These are phyloP conservation scores for Parathielavia appendiculata DNA, from an alignment of 495 filamentous ascomycete species.

Conservation along the genomic window DNA sequence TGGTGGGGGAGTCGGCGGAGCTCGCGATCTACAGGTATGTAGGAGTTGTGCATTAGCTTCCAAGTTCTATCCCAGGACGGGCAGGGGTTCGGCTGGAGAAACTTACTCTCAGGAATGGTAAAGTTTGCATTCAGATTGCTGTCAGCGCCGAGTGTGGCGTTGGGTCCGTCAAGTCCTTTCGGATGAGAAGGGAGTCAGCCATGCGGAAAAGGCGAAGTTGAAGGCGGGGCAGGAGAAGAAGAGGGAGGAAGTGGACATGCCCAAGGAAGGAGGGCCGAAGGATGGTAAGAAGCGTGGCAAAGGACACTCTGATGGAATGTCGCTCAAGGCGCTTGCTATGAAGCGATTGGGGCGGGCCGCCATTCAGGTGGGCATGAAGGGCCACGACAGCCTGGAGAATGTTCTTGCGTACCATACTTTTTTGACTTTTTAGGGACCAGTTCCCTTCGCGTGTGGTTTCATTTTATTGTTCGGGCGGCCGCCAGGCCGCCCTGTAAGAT, in stretches of 20 bases:
- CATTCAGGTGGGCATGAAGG: conserved; percentile 28
- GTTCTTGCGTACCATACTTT: too few relatives aligned
- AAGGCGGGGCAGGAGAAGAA: conserved; percentile 1
- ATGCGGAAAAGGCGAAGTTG: conserved; percentile 1
- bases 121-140: not conserved
- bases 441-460: too few relatives aligned
- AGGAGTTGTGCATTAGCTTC: not conserved
- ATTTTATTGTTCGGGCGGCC: too few relatives aligned
- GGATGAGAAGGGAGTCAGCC: too few relatives aligned
- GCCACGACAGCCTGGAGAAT: conserved; percentile 41
- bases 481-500: too few relatives aligned
- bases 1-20: not conserved
- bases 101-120: not conserved
- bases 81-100: too few relatives aligned
- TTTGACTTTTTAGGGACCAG: too few relatives aligned
- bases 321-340: conserved; percentile 30
- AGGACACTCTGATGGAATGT: conserved; percentile 15
- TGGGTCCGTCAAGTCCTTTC: not conserved
- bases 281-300: not conserved
- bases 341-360: conserved; percentile 28
- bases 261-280: not conserved
- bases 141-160: not conserved
- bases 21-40: not conserved
- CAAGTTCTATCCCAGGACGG: too few relatives aligned
- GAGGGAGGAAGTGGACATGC: not conserved